A percentile compares a stretch with the other conserved stretches of the same genome.
Evolutionary conservation across 371 early-diverging fungal genomes (phyloP).

Genomic region (Syncephalastrum sp.): DNA sequence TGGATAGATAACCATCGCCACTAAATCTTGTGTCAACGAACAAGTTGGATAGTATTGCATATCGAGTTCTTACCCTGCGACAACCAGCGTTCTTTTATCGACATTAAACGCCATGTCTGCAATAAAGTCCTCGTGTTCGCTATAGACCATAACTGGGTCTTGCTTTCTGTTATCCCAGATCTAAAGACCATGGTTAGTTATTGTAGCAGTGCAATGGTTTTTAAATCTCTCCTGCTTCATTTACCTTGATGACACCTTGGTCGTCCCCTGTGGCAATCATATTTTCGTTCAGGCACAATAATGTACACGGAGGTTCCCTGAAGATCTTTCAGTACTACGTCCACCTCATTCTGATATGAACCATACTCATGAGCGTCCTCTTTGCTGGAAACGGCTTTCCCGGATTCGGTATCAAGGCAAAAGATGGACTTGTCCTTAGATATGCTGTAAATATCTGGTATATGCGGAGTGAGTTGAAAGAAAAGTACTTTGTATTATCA

Average conservation of each 20-base stretch:
- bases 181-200: conserved; percentile 17
- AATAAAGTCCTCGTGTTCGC: conserved; percentile 87
- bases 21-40: conserved; percentile 31
- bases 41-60: neutral
- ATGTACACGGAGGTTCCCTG: conserved; percentile 72
- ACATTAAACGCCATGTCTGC: conserved; percentile 73
- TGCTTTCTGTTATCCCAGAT: conserved; percentile 85
- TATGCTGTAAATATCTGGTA: conserved; percentile 60
- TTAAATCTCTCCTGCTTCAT: neutral
- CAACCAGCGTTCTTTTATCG: conserved; percentile 69
- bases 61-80: conserved; percentile 48
- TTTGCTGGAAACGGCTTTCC: conserved; percentile 56
- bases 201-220: neutral
- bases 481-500: too few species aligned
- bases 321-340: neutral
- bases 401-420: conserved; percentile 69
- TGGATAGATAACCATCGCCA: conserved; percentile 89
- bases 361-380: conserved; percentile 76
- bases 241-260: conserved; percentile 80
- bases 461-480: neutral
- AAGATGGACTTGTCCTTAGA: conserved; percentile 82
- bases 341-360: neutral
- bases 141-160: conserved; percentile 64
- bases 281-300: conserved; percentile 65
- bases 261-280: conserved; percentile 92